These are phyloP conservation scores for Ramichloridium luteum DNA, from an alignment of 2,329 filamentous ascomycete genomes.

Conservation along the genomic window DNA sequence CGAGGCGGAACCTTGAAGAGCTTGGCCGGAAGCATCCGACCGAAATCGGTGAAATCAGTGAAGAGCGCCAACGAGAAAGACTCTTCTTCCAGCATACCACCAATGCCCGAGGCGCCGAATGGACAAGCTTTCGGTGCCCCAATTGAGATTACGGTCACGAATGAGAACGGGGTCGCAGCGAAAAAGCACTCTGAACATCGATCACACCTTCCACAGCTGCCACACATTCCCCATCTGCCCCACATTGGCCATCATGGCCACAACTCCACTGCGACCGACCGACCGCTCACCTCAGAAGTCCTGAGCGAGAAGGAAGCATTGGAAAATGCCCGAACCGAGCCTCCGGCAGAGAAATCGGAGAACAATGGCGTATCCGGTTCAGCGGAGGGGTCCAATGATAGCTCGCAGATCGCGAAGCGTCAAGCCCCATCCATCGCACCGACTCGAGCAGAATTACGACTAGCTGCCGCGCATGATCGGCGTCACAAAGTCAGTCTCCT, in stretches of 20 bases:
- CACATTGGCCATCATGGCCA: slow-evolving; percentile 16
- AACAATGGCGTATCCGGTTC: no score
- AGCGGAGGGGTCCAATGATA: slow-evolving; percentile 21
- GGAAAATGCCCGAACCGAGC: slow-evolving; percentile 11
- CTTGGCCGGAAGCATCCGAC: slow-evolving; percentile 61
- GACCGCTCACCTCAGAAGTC: slow-evolving; percentile 5
- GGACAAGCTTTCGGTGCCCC: slow-evolving; percentile 27
- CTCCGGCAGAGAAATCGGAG: slow-evolving; percentile 27
- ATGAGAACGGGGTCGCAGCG: slow-evolving; percentile 38
- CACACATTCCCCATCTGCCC: slow-evolving; percentile 24
- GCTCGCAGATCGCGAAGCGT: slow-evolving; percentile 23
- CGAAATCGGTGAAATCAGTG: slow-evolving; percentile 25
- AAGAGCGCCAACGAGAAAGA: slow-evolving; percentile 34
- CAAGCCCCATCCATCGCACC: slow-evolving; percentile 12
- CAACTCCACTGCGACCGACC: slow-evolving; percentile 2
- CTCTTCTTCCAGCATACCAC: slow-evolving; percentile 16
- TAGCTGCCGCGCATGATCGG: slow-evolving; percentile 39
- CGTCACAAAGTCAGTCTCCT: slow-evolving; percentile 48
- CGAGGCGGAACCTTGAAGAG: slow-evolving; percentile 31
- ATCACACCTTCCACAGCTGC: slow-evolving; percentile 14
- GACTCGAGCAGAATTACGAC: slow-evolving; percentile 33
- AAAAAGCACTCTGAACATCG: slow-evolving; percentile 23
- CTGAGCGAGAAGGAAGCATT: slow-evolving; percentile 5
- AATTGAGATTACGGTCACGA: slow-evolving; percentile 66
- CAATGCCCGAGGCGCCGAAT: slow-evolving; percentile 11